Conservation (phyloP, 2,329 filamentous ascomycete species). For the Claviceps purpurea region DNA sequence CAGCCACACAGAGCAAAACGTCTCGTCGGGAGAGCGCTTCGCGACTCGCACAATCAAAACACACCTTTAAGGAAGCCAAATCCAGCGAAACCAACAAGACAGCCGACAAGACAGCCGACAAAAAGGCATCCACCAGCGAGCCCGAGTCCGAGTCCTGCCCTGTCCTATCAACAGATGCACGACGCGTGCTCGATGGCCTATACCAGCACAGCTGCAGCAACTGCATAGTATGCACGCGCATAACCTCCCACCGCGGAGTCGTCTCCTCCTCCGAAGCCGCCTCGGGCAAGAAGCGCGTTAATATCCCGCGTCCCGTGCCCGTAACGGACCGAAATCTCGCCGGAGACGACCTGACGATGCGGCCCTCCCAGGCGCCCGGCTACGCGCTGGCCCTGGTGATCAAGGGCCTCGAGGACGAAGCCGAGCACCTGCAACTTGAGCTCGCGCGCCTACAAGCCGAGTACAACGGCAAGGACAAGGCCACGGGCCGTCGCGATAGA, state of each 20-base stretch:
- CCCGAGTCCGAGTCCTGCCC: conserved; percentile 24
- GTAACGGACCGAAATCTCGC: conserved; percentile 46
- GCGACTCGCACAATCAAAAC: conserved; percentile 13
- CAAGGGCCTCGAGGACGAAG: conserved; percentile 69
- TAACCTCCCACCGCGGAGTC: conserved; percentile 30
- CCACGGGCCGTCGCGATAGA: conserved; percentile 50
- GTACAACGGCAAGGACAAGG: conserved; percentile 55
- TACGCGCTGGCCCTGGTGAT: conserved; percentile 70
- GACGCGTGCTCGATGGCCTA: conserved; percentile 37
- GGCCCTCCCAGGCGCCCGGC: conserved; percentile 55
- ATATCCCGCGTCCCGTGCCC: conserved; percentile 50
- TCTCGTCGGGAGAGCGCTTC: conserved; percentile 14
- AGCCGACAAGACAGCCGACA: conserved; percentile 12
- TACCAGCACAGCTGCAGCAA: conserved; percentile 42
- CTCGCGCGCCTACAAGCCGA: conserved; percentile 46
- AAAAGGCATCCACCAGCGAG: conserved; percentile 5
- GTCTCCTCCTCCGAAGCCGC: conserved; percentile 24
- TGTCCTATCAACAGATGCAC: conserved; percentile 37
- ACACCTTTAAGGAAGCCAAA: conserved; percentile 11
- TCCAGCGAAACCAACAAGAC: conserved; percentile 13
- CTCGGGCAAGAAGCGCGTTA: conserved; percentile 43
- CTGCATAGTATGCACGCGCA: conserved; percentile 44
- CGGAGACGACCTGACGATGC: conserved; percentile 41
- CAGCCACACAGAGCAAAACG: conserved; percentile 12
- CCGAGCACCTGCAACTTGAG: conserved; percentile 59